Evolutionary conservation across 2,329 filamentous ascomycete species (phyloP), one percentile per base, ranked within the genome.

Genomic region (Myriosclerotinia duriaeana): DNA sequence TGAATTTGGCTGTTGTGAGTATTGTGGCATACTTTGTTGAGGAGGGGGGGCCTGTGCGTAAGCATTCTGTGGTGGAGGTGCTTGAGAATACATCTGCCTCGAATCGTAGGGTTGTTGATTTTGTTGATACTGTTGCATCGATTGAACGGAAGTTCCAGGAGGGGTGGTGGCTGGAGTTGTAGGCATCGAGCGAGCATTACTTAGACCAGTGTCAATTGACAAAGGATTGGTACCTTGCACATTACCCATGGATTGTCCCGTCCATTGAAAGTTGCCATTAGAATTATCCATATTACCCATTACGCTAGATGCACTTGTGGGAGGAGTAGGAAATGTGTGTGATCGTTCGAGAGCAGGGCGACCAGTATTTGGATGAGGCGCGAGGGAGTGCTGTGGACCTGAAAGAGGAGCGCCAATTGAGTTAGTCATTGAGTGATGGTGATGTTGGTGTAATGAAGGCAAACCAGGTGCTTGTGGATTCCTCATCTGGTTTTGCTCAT

Each of bases 281-380:
- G 90, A 88, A 71, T 85, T 85, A 55, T 88, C 87, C 84, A 96
- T 92, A 69, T 85, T 79, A 14, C 81, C 83, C 79, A 88, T 92
- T 55, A 96, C 87, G 78, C 92, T 92, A 0, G 93, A 95, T n/a
- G 93, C 91, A 77, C 92, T 97, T 0, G 93, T 92, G 1, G 94
- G 93, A 46, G 94, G 94, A 4, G 94, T 97, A 4, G 94, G 93
- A 78, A 97, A 97, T 2, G 93, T 96, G 77, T 97, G 91, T 20
- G 93, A 89, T 63, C 94, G 87, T 70, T 97, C 93, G 48, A 96
- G 80, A 8, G 86, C 83, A 9, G 93, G 93, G 53, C 94, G 88
- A 61, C 87, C 85, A 74, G 92, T 87, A 80, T 76, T 88, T 79
- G 86, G 86, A 73, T 94, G 91, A 22, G 91, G 87, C 1, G 85